Percentiles rank a stretch among this genome's conserved stretches.
Evolutionary conservation across 768 basidiomycete species (phyloP).

Genomic region (Suillus cothurnatus): DNA sequence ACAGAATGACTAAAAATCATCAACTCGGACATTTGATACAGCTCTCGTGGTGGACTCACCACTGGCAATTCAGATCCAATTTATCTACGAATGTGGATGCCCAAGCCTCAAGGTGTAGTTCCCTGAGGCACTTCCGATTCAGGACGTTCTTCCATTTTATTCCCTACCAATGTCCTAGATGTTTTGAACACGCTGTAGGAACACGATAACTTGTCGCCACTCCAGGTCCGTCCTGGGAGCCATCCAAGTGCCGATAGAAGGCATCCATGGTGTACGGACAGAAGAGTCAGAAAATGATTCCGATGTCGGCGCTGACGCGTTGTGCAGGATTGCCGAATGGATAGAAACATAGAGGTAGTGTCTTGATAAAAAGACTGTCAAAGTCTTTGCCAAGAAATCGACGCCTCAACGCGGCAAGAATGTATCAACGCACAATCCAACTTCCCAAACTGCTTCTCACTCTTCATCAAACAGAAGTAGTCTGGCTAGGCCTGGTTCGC

Average conservation of each 20-base stretch:
- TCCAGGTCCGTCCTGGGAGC: not conserved
- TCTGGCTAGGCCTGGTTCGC: not conserved
- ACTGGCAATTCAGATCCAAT: not conserved
- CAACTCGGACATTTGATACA: not conserved
- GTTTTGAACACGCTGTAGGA: not conserved
- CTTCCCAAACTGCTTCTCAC: not conserved
- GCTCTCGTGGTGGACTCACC: not conserved
- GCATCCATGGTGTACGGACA: not conserved
- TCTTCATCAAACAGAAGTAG: not conserved
- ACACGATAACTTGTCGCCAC: not conserved
- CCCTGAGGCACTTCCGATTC: not conserved
- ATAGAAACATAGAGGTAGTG: not conserved
- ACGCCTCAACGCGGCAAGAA: not conserved
- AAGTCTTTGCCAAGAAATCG: not conserved
- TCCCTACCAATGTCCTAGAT: not conserved
- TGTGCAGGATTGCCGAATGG: not conserved
- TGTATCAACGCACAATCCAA: not conserved
- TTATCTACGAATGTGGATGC: not conserved
- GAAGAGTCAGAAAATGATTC: not conserved
- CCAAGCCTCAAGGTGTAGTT: not conserved
- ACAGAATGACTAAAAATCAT: not conserved
- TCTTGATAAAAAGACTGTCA: too few relatives aligned
- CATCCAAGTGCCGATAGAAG: not conserved
- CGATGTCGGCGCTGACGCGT: not conserved
- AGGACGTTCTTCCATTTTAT: not conserved